A percentile compares a stretch with the other conserved stretches of the same genome.
phyloP scores from a whole-genome alignment of 352 stramenopile genomes.

The Pythium dissimile region DNA sequence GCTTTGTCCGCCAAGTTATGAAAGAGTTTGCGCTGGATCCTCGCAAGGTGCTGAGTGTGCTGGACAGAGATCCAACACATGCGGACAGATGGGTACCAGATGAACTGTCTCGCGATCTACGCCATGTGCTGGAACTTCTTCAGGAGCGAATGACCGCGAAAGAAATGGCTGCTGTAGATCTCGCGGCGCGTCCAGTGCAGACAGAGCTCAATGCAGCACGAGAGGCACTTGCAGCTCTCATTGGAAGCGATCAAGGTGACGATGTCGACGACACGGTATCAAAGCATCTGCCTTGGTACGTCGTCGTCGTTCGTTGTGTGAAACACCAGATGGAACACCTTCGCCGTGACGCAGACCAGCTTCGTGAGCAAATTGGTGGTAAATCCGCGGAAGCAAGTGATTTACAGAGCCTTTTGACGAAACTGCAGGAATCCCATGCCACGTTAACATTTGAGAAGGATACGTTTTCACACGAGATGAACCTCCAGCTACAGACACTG shows the following conservation, averaged over 20 bases:
- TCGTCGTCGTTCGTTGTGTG: constrained; percentile 28
- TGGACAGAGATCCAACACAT: constrained; percentile 28
- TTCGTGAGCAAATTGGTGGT: constrained; percentile 15
- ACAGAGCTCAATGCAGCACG: constrained; percentile 50
- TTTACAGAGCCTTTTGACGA: constrained; percentile 22
- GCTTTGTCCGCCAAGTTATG: constrained; percentile 19
- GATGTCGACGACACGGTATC: constrained; percentile 27
- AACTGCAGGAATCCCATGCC: constrained; percentile 48
- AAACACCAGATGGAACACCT: constrained; percentile 27
- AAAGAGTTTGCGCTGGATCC: constrained; percentile 20
- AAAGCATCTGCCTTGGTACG: constrained; percentile 60
- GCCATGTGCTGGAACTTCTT: constrained; percentile 18
- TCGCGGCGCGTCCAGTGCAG: constrained; percentile 26
- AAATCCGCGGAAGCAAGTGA: constrained; percentile 27
- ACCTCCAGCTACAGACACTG: constrained; percentile 42
- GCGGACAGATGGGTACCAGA: constrained; percentile 29
- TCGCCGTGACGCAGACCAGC: constrained; percentile 25
- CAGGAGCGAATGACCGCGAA: constrained; percentile 19
- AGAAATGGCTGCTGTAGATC: constrained; percentile 25
- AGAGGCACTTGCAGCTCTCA: constrained; percentile 29
- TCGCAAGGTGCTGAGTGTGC: constrained; percentile 15
- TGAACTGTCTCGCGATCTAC: constrained; percentile 18
- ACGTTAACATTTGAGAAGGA: constrained; percentile 71
- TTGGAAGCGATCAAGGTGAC: constrained; percentile 13
- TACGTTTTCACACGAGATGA: constrained; percentile 55